Base-by-base conservation (phyloP, 768 basidiomycete species). In the Termitomyces sp. region DNA sequence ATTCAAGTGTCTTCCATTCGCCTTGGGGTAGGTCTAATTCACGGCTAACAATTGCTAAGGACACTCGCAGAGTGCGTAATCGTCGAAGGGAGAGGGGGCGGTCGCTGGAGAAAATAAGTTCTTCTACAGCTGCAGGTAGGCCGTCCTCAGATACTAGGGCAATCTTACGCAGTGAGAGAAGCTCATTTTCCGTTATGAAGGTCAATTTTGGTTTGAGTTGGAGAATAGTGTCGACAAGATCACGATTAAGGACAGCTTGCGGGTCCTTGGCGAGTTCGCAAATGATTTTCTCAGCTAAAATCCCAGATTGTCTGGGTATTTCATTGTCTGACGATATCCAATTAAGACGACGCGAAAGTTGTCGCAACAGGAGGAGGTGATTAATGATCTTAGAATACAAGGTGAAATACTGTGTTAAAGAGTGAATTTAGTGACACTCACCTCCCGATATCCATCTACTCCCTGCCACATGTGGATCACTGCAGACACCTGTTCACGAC, bases 121-220 rank as follows among this genome's bases (percentile, higher is more conserved):
- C 85, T 48, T 86, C 84, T 13, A 89, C 70, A 1, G 85, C 88
- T 20, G 82, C 81, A 0, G 76, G 64, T 3, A 90, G 65, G 1
- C 89, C 88, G 56, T 87, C 83, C 34, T 89, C 82, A 0, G 82
- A 85, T n/a, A 92, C 81, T 26, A 78, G 70, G 0, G 88, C 87
- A 13, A 84, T 74, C 62, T 84, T 80, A 24, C 80, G 79, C 66
- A 92, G 73, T 8, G 80, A 76, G 28, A 81, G 69, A 12, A 82
- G 75, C 55, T 88, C 86, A 28, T 80, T 74, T 37, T 87, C 82
- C 1, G 79, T 75, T 51, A 90, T 88, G 62, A 73, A 81, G 8
- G 83, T 81, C 29, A 87, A 76, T 1, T 86, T 85, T 6, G 78
- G 78, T 48, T 77, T 72, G 54, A 89, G 79, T 10, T 78, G 72